Evolutionary conservation across 2,329 filamentous ascomycete species (phyloP).

Genomic region (Aureobasidium sp.): DNA sequence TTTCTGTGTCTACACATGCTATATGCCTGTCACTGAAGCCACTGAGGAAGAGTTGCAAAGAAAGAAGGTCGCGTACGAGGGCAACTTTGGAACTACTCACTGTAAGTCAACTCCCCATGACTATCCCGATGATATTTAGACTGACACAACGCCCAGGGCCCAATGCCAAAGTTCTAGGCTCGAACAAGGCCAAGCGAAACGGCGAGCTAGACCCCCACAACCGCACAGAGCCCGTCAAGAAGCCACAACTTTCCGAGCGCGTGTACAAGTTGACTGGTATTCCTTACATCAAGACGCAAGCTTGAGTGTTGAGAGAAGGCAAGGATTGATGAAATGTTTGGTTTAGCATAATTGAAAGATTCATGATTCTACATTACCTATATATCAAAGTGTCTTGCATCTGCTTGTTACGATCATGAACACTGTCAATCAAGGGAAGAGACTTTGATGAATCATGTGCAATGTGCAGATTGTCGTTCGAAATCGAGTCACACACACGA

Average conservation of each 20-base stretch:
- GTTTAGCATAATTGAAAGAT: too few species aligned
- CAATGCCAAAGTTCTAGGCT: conserved; percentile 28
- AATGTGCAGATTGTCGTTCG: too few species aligned
- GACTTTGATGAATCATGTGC: too few species aligned
- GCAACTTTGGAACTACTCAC: conserved; percentile 29
- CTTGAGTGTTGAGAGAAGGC: too few species aligned
- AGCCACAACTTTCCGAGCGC: conserved; percentile 35
- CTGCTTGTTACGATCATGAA: too few species aligned
- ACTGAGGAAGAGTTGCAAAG: conserved; percentile 29
- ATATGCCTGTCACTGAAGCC: conserved; percentile 32
- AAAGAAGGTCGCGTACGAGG: conserved; percentile 30
- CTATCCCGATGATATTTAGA: not conserved
- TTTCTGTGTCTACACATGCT: conserved; percentile 32
- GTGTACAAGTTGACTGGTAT: conserved; percentile 44
- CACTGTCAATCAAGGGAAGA: too few species aligned
- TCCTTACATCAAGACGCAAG: conserved; percentile 34
- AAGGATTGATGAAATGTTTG: too few species aligned
- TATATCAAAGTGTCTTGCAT: too few species aligned
- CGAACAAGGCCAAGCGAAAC: conserved; percentile 28
- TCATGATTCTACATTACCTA: too few species aligned
- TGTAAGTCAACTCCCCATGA: conserved; percentile 10
- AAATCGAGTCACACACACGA: too few species aligned
- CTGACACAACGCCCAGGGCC: conserved; percentile 17
- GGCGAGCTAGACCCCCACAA: conserved; percentile 30
- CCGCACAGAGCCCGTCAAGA: conserved; percentile 34